A percentile compares a stretch with the other conserved stretches of the same genome.
These are phyloP conservation scores for Cinnamomum chago DNA, from an alignment of 164 flowering plant species.

Conservation along the genomic window DNA sequence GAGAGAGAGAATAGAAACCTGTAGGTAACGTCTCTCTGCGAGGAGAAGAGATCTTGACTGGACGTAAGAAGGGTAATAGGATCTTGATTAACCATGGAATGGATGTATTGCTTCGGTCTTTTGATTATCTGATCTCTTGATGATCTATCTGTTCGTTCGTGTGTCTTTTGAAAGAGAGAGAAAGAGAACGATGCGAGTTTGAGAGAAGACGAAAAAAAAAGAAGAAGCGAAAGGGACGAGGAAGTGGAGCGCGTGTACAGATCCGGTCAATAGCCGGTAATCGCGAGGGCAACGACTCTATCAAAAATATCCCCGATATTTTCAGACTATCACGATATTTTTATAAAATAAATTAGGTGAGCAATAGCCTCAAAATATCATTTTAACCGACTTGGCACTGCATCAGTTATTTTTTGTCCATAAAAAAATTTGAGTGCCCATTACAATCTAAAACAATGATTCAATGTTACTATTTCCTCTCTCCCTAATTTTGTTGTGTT, in stretches of 20 bases:
- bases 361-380: too few species aligned
- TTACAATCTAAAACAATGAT: too few species aligned
- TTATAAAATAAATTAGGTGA: too few species aligned
- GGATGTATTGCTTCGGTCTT: neutral
- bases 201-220: neutral
- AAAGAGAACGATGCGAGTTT: neutral
- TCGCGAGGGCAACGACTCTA: neutral
- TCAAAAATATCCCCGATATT: too few species aligned
- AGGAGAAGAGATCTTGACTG: constrained; percentile 3
- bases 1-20: neutral
- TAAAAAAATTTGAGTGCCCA: too few species aligned
- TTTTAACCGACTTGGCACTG: too few species aligned
- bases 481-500: too few species aligned
- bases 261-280: neutral
- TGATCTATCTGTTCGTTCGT: neutral
- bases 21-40: constrained; percentile 10
- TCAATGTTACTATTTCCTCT: too few species aligned
- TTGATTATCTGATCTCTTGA: neutral
- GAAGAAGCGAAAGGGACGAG: neutral
- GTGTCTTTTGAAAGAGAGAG: neutral
- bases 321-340: too few species aligned
- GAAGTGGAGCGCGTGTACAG: neutral
- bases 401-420: too few species aligned
- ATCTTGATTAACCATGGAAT: constrained; percentile 6
- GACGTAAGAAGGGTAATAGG: too few species aligned